These are phyloP conservation scores for Talaromyces sp. DNA, from an alignment of 2,329 filamentous ascomycete species.

Conservation along the genomic window DNA sequence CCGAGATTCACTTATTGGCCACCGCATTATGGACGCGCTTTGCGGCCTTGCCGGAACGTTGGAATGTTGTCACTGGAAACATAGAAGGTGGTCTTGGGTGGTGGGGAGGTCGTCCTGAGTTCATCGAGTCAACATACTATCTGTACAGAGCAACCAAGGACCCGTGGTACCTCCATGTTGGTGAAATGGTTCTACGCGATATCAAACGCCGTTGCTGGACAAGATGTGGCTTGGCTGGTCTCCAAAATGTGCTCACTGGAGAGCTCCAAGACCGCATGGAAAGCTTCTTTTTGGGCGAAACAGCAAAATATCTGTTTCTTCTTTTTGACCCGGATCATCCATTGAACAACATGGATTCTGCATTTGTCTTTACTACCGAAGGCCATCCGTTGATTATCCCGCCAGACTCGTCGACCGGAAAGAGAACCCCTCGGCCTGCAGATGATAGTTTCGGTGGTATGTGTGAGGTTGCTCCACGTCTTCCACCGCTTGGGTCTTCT, in stretches of 20 bases:
- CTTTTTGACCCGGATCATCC: constrained; percentile 83
- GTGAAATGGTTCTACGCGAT: constrained; percentile 89
- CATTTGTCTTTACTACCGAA: constrained; percentile 93
- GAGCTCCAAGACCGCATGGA: constrained; percentile 95
- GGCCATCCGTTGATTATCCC: constrained; percentile 90
- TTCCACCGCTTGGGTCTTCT: constrained; percentile 67
- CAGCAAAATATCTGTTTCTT: constrained; percentile 90
- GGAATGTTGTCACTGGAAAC: constrained; percentile 77
- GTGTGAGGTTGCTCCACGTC: constrained; percentile 61
- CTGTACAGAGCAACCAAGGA: constrained; percentile 91
- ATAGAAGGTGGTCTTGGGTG: constrained; percentile 84
- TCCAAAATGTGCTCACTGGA: constrained; percentile 75
- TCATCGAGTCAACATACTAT: constrained; percentile 94
- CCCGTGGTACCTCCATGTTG: constrained; percentile 92
- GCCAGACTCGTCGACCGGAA: constrained; percentile 28
- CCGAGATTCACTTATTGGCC: constrained; percentile 83
- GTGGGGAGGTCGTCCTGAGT: constrained; percentile 95
- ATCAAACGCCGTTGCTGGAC: constrained; percentile 86
- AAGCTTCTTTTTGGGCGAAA: constrained; percentile 96
- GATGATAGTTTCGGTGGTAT: constrained; percentile 37
- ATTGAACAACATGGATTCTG: constrained; percentile 76
- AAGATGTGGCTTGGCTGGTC: constrained; percentile 85
- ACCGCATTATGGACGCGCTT: constrained; percentile 94
- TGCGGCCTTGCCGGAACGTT: constrained; percentile 87
- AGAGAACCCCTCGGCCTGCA: constrained; percentile 4